Conservation (phyloP, 495 filamentous ascomycete species). For the Penicillium ochrochloron region DNA sequence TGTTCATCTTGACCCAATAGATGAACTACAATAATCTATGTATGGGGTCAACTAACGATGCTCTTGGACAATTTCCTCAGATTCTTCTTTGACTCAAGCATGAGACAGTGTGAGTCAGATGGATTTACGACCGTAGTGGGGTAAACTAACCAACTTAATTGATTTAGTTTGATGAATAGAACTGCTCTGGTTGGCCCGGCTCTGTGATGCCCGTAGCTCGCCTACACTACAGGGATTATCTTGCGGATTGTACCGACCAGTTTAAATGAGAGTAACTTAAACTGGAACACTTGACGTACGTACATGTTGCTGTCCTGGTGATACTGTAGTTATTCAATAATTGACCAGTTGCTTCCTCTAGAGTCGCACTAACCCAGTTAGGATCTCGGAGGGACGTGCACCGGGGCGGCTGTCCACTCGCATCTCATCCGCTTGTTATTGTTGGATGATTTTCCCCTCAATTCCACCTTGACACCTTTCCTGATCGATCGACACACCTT, state of each 20-base stretch:
- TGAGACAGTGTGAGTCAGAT: slow-evolving; percentile 8
- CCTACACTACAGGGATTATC: not conserved
- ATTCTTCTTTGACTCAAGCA: not conserved
- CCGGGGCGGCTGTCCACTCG: not conserved
- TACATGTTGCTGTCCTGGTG: too few species aligned
- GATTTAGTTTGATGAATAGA: not conserved
- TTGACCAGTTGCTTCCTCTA: not conserved
- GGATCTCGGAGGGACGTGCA: slow-evolving; percentile 4
- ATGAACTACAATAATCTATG: not conserved
- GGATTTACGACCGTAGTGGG: not conserved
- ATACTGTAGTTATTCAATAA: not conserved
- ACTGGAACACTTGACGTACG: too few species aligned
- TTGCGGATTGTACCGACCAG: not conserved
- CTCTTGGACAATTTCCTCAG: not conserved
- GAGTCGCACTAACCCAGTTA: not conserved
- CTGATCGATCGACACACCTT: not conserved
- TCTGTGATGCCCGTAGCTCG: not conserved
- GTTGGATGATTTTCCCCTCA: not conserved
- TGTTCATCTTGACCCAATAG: not conserved
- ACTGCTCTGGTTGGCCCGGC: slow-evolving; percentile 1
- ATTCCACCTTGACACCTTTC: not conserved
- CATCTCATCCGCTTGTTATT: not conserved
- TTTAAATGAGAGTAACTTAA: not conserved
- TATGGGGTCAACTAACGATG: too few species aligned
- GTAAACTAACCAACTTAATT: not conserved